A percentile compares a stretch with the other conserved stretches of the same genome.
Evolutionary conservation across 768 basidiomycete genomes (phyloP).

Genomic region (Tephrocybe sp.): DNA sequence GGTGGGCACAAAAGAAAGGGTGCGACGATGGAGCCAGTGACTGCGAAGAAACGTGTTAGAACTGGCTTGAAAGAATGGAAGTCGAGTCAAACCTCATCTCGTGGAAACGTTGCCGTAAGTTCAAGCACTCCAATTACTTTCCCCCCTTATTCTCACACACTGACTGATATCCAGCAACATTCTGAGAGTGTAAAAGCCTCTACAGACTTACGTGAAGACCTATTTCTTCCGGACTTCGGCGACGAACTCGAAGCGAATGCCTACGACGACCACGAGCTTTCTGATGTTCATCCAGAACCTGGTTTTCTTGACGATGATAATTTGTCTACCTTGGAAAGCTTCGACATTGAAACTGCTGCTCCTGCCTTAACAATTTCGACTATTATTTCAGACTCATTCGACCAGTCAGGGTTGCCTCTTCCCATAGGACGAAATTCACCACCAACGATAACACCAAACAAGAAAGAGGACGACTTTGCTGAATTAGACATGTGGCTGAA

Average conservation of each 20-base stretch:
- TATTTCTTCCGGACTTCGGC: constrained; percentile 7
- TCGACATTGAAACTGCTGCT: constrained; percentile 1
- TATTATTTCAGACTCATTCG: background rate
- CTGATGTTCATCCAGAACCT: background rate
- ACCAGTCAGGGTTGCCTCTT: background rate
- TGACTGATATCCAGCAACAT: no score
- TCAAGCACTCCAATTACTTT: no score
- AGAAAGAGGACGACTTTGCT: constrained; percentile 49
- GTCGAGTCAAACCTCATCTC: no score
- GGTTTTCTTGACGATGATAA: constrained; percentile 19
- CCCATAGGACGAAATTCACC: background rate
- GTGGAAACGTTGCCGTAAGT: no score
- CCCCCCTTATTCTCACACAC: no score
- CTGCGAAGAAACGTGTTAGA: background rate
- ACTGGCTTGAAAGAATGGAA: no score
- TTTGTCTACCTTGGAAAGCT: constrained; percentile 30
- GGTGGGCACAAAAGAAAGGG: constrained; percentile 1
- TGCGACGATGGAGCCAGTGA: no score
- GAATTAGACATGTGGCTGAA: constrained; percentile 71
- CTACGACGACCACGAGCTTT: background rate
- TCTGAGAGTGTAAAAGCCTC: no score
- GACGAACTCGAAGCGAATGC: constrained; percentile 1
- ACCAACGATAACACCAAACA: background rate
- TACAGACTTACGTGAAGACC: background rate
- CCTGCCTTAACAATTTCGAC: constrained; percentile 4